phyloP scores from a whole-genome alignment of 2,329 filamentous ascomycete species.

The Pyricularia pennisetigena region DNA sequence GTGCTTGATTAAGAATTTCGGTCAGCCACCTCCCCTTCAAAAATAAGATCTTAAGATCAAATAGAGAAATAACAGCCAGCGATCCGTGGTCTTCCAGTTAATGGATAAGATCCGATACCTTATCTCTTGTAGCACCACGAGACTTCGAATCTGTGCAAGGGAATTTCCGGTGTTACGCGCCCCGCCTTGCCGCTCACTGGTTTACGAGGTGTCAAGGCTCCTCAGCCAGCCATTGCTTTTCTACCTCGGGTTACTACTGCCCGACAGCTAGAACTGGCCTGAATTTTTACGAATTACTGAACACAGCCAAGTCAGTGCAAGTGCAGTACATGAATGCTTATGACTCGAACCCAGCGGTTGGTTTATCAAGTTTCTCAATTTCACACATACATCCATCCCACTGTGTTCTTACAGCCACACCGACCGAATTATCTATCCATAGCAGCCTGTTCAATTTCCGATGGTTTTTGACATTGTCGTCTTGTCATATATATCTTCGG shows the following conservation, averaged over 20 bases:
- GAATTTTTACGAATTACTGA: background rate
- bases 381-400: background rate
- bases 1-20: background rate
- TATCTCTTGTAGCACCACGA: background rate
- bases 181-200: background rate
- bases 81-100: background rate
- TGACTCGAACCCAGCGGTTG: background rate
- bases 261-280: background rate
- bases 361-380: background rate
- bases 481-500: too few species aligned
- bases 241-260: background rate
- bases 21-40: background rate
- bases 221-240: background rate
- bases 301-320: background rate
- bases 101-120: background rate
- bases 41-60: too few species aligned
- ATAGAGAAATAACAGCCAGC: too few species aligned
- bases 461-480: too few species aligned
- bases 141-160: background rate
- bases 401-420: background rate
- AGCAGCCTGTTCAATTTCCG: too few species aligned
- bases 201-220: background rate
- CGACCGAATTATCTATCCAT: too few species aligned
- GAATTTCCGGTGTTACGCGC: background rate
- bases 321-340: background rate